A percentile compares a stretch with the other conserved stretches of the same genome.
phyloP scores from a whole-genome alignment of 164 flowering plant genomes.

The Nymphaea colorata region DNA sequence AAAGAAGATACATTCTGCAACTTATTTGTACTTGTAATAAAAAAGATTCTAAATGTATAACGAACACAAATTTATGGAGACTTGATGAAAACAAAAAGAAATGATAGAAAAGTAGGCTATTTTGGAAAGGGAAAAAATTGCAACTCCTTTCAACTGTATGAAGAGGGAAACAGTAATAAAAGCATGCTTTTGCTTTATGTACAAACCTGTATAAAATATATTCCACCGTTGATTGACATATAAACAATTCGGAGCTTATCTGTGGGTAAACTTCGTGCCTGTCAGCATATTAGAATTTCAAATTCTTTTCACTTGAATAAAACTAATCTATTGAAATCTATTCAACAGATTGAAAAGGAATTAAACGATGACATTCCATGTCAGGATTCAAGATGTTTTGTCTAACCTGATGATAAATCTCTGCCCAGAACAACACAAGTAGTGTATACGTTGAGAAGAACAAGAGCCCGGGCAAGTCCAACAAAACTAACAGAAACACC shows the following conservation, averaged over 20 bases:
- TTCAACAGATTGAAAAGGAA: not conserved
- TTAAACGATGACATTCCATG: not conserved
- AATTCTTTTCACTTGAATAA: too few species aligned
- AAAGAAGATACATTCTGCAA: too few species aligned
- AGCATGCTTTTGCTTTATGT: too few species aligned
- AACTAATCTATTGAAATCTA: too few species aligned
- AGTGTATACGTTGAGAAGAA: constrained; percentile 95
- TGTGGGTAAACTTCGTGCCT: constrained; percentile 85
- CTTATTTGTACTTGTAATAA: too few species aligned
- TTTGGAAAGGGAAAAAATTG: too few species aligned
- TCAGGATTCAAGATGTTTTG: not conserved
- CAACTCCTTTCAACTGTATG: too few species aligned
- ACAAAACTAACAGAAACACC: constrained; percentile 47
- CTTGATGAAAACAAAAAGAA: not conserved
- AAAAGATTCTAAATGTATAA: too few species aligned
- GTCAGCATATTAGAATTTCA: constrained; percentile 11
- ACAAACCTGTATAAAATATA: constrained; percentile 65
- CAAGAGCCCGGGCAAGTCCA: constrained; percentile 82
- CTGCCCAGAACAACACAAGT: constrained; percentile 97
- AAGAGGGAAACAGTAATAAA: too few species aligned
- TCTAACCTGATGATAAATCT: constrained; percentile 93
- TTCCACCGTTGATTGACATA: constrained; percentile 43
- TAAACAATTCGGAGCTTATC: constrained; percentile 66
- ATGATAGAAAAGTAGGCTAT: not conserved
- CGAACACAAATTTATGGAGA: not conserved